phyloP scores from a whole-genome alignment of 2,329 filamentous ascomycete species.

The Cercospora janseana region DNA sequence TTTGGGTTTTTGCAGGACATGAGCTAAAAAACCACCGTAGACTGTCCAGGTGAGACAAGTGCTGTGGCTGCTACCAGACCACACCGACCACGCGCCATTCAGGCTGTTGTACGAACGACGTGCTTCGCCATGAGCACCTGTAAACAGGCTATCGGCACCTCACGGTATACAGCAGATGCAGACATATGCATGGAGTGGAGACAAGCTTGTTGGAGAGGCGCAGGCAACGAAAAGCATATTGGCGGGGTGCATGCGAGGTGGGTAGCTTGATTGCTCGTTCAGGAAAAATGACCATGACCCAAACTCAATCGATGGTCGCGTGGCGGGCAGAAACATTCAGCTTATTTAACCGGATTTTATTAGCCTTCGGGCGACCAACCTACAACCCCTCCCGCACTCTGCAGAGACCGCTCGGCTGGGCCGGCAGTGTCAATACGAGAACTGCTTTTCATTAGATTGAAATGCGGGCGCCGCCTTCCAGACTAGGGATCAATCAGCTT shows the following conservation, averaged over 20 bases:
- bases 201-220: not conserved
- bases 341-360: constrained; percentile 3
- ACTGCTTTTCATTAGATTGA: not conserved
- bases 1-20: too few species aligned
- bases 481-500: not conserved
- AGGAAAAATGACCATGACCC: not conserved
- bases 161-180: not conserved
- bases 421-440: not conserved
- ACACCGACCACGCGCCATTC: too few species aligned
- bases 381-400: not conserved
- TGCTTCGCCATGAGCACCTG: too few species aligned
- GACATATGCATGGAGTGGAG: not conserved
- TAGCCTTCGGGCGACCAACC: not conserved
- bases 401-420: too few species aligned
- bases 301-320: not conserved
- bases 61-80: too few species aligned
- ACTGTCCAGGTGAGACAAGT: too few species aligned
- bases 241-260: constrained; percentile 1
- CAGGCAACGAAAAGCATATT: not conserved
- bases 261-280: not conserved
- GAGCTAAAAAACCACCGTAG: too few species aligned
- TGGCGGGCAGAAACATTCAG: not conserved
- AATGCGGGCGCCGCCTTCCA: too few species aligned
- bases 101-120: too few species aligned
- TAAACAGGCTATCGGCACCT: too few species aligned